Conservation (phyloP, 768 basidiomycete species). For the Pleurotus djamor region DNA sequence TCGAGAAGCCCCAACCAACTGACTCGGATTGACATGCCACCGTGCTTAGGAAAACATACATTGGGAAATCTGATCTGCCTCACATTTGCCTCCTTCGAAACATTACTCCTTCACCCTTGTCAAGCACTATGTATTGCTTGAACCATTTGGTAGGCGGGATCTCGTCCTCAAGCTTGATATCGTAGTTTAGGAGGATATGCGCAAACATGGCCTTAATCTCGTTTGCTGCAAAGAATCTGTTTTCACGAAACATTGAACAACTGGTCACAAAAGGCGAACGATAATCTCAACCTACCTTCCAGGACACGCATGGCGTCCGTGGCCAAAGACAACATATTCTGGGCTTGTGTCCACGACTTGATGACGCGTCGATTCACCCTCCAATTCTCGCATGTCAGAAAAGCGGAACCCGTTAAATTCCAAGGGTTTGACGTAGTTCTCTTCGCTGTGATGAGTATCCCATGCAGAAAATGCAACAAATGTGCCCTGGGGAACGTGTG, state of each 20-base stretch:
- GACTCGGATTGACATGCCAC: no score
- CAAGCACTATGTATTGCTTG: no score
- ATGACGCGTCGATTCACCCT: conserved; percentile 28
- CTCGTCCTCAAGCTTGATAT: conserved; percentile 3
- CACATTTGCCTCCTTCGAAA: no score
- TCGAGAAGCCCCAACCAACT: no score
- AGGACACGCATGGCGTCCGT: conserved; percentile 30
- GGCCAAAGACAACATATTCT: conserved; percentile 35
- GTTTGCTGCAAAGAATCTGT: conserved; percentile 6
- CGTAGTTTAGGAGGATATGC: conserved; percentile 17
- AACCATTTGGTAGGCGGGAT: no score
- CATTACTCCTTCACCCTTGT: no score
- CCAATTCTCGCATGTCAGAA: conserved; percentile 28
- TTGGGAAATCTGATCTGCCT: no score
- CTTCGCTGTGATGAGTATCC: conserved; percentile 19
- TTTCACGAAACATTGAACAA: not conserved
- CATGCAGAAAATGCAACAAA: conserved; percentile 18
- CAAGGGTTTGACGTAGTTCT: conserved; percentile 37
- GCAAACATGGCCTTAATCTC: conserved; percentile 19
- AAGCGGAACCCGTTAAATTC: conserved; percentile 50
- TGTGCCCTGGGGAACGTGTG: not conserved
- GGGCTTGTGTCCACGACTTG: conserved; percentile 27
- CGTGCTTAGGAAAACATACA: no score
- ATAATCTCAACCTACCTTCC: conserved; percentile 6
- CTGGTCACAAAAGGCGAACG: not conserved